Conservation (phyloP, 352 stramenopile genomes). For the Phytophthora citricola region DNA sequence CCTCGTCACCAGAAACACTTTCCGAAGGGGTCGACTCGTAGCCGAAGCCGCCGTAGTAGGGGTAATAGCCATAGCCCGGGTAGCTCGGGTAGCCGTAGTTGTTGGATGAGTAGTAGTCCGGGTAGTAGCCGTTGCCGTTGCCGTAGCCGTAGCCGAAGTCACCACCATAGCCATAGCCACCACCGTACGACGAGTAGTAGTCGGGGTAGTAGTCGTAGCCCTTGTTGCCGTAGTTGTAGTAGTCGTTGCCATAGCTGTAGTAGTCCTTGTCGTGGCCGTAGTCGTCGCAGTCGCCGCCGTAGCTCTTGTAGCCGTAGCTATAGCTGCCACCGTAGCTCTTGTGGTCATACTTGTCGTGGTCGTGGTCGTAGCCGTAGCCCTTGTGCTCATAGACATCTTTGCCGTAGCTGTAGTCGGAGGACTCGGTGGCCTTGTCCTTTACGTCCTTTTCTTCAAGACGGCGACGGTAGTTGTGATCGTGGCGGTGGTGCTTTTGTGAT, state of each 20-base stretch:
- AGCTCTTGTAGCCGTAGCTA: too few species aligned
- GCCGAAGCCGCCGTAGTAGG: background rate
- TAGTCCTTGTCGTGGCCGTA: background rate
- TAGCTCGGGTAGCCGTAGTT: background rate
- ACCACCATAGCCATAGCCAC: background rate
- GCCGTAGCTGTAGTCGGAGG: background rate
- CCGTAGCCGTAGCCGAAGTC: background rate
- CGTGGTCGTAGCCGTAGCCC: too few species aligned
- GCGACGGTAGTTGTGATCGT: background rate
- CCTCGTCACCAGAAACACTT: constrained; percentile 1
- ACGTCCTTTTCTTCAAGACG: background rate
- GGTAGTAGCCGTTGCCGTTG: background rate
- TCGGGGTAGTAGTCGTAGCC: background rate
- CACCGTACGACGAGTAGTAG: background rate
- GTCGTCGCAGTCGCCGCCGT: too few species aligned
- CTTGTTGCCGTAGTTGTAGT: background rate
- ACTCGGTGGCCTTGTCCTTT: too few species aligned
- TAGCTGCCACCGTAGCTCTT: too few species aligned
- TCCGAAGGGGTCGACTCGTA: constrained; percentile 1
- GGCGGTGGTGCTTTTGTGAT: background rate
- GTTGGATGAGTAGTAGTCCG: background rate
- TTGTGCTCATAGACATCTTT: background rate
- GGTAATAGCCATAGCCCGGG: background rate
- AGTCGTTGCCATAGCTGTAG: background rate
- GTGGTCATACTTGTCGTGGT: too few species aligned